A percentile compares a stretch with the other conserved stretches of the same genome.
Conservation (phyloP, 169 alveolate species). For the Eimeria maxima region DNA sequence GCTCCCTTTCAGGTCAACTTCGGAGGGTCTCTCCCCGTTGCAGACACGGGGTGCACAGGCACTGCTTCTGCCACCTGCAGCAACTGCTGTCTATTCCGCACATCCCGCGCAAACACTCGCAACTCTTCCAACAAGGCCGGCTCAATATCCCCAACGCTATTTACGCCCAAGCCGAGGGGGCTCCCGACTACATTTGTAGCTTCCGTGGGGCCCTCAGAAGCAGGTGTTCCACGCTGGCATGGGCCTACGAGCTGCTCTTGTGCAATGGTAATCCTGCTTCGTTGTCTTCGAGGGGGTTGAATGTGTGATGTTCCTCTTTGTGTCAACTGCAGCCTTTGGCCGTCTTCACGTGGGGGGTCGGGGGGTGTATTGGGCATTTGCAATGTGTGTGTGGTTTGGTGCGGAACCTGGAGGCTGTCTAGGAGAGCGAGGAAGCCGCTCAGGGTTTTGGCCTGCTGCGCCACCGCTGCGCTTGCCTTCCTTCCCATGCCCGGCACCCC, state of each 20-base stretch:
- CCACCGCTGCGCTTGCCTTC: background rate
- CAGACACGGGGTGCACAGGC: constrained; percentile 32
- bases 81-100: constrained; percentile 19
- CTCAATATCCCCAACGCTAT: background rate
- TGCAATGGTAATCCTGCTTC: too few relatives aligned
- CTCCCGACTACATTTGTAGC: background rate
- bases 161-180: background rate
- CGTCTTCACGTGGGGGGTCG: background rate
- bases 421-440: background rate
- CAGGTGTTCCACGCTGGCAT: too few relatives aligned
- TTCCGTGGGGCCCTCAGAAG: background rate
- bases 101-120: background rate
- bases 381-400: background rate
- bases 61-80: background rate
- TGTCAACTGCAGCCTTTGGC: background rate
- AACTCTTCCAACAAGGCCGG: background rate
- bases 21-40: background rate
- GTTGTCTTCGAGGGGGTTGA: too few relatives aligned
- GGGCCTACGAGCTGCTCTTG: too few relatives aligned
- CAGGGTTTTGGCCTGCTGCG: background rate
- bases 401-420: background rate
- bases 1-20: background rate
- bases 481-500: constrained; percentile 52
- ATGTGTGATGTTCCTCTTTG: background rate
- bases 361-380: background rate